Evolutionary conservation across 2,329 filamentous ascomycete genomes (phyloP).

Genomic region (Neofusicoccum sp.): DNA sequence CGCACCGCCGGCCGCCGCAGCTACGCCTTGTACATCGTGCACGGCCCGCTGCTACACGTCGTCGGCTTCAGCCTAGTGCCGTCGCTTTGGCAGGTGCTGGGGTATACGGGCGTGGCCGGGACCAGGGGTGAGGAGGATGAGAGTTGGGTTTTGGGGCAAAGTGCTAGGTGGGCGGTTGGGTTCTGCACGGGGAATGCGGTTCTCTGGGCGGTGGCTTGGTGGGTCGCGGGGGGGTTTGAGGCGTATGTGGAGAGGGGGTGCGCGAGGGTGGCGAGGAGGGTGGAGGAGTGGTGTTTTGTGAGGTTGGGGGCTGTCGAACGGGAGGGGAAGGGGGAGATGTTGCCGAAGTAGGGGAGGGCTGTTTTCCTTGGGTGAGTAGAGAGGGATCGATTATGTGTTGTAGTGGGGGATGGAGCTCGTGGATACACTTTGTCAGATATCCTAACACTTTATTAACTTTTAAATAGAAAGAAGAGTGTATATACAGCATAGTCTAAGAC

Average conservation of each 20-base stretch:
- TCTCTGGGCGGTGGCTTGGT: background rate
- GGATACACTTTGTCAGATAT: no score
- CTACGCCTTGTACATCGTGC: background rate
- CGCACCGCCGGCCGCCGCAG: background rate
- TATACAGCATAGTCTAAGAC: no score
- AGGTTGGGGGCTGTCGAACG: background rate
- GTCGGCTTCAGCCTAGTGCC: background rate
- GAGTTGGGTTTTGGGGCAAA: no score
- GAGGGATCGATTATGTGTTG: no score
- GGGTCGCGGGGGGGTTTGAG: background rate
- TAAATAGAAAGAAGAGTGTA: no score
- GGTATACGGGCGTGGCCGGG: background rate
- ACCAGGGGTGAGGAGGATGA: background rate
- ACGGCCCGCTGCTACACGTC: constrained; percentile 1
- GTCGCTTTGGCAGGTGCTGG: background rate
- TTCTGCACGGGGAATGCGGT: background rate
- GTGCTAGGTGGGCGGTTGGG: background rate
- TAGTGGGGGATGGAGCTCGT: no score
- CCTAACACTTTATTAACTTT: no score
- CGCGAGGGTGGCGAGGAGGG: background rate
- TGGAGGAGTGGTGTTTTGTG: background rate
- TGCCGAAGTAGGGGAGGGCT: background rate
- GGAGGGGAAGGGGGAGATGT: background rate
- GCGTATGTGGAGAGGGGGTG: background rate
- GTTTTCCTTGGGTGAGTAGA: no score